Evolutionary conservation across 2,329 filamentous ascomycete genomes (phyloP).

Genomic region (Trichoderma breve): DNA sequence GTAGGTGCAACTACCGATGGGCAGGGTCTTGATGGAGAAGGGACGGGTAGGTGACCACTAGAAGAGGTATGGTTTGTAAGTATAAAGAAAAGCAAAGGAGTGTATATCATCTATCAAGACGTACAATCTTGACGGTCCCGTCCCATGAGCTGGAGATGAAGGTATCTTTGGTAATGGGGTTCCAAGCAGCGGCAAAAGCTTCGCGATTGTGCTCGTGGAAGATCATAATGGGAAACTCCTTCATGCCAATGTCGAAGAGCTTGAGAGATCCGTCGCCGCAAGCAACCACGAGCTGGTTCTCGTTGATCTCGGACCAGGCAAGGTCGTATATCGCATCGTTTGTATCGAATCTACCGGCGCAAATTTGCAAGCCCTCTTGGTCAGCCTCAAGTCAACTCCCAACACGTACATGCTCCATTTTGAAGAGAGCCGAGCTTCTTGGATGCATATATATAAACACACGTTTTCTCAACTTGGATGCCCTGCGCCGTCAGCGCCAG

Average conservation of each 20-base stretch:
- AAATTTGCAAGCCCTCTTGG: background rate
- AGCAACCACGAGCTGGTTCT: slow-evolving; percentile 86
- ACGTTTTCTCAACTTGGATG: slow-evolving; percentile 82
- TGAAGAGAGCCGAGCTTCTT: background rate
- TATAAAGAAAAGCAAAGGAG: background rate
- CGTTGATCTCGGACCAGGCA: slow-evolving; percentile 93
- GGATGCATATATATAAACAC: slow-evolving; percentile 28
- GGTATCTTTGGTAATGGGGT: slow-evolving; percentile 82
- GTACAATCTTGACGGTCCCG: slow-evolving; percentile 83
- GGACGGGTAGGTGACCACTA: slow-evolving; percentile 80
- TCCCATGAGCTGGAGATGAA: slow-evolving; percentile 96
- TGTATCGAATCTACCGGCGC: slow-evolving; percentile 73
- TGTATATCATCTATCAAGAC: slow-evolving; percentile 25
- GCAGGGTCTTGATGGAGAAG: slow-evolving; percentile 77
- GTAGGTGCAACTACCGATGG: slow-evolving; percentile 92
- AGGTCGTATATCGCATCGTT: slow-evolving; percentile 96
- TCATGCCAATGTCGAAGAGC: slow-evolving; percentile 80
- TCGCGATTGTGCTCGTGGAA: slow-evolving; percentile 94
- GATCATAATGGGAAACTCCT: slow-evolving; percentile 83
- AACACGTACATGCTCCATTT: background rate
- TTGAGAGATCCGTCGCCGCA: slow-evolving; percentile 94
- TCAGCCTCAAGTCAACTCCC: background rate
- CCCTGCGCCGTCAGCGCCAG: slow-evolving; percentile 80
- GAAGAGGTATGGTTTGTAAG: background rate
- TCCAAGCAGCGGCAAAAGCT: slow-evolving; percentile 91